Percentiles rank a stretch among this genome's conserved stretches.
These are phyloP conservation scores for Takakia lepidozioides DNA, from an alignment of 225 moss, liverwort and hornwort genomes.

Conservation along the genomic window DNA sequence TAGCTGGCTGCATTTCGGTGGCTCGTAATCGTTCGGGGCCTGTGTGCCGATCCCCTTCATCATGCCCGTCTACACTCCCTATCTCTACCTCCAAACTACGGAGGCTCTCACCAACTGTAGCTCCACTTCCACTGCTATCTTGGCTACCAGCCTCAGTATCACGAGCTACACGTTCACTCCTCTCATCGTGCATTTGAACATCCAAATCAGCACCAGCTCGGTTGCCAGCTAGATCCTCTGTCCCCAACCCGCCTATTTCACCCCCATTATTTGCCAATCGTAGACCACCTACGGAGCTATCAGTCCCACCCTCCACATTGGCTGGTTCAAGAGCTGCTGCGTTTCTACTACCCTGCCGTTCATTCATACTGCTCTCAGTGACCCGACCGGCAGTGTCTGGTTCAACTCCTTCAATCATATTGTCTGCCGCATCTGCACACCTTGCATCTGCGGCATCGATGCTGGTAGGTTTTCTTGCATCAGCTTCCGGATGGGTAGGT, in stretches of 20 bases:
- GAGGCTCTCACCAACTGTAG: slow-evolving; percentile 93
- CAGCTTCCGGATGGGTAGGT: slow-evolving; percentile 23
- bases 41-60: slow-evolving; percentile 75
- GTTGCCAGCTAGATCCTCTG: slow-evolving; percentile 29
- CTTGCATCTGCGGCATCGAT: slow-evolving; percentile 45
- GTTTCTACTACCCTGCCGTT: slow-evolving; percentile 24
- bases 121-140: slow-evolving; percentile 93
- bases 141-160: slow-evolving; percentile 84
- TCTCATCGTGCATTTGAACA: slow-evolving; percentile 95
- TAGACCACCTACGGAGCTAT: slow-evolving; percentile 21
- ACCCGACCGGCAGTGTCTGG: slow-evolving; percentile 29
- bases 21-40: slow-evolving; percentile 57
- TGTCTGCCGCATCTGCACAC: slow-evolving; percentile 35
- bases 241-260: slow-evolving; percentile 24
- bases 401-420: slow-evolving; percentile 37
- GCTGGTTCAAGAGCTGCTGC: slow-evolving; percentile 29
- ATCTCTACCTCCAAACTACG: slow-evolving; percentile 95
- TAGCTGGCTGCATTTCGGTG: slow-evolving; percentile 41
- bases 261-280: neutral
- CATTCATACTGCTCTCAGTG: slow-evolving; percentile 42
- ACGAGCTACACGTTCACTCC: slow-evolving; percentile 46
- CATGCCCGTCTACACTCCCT: slow-evolving; percentile 88
- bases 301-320: slow-evolving; percentile 22
- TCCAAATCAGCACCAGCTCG: slow-evolving; percentile 50
- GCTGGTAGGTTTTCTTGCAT: slow-evolving; percentile 14